These are phyloP conservation scores for Porogramme epimiltina DNA, from an alignment of 1,284 basidiomycete genomes.

Conservation along the genomic window DNA sequence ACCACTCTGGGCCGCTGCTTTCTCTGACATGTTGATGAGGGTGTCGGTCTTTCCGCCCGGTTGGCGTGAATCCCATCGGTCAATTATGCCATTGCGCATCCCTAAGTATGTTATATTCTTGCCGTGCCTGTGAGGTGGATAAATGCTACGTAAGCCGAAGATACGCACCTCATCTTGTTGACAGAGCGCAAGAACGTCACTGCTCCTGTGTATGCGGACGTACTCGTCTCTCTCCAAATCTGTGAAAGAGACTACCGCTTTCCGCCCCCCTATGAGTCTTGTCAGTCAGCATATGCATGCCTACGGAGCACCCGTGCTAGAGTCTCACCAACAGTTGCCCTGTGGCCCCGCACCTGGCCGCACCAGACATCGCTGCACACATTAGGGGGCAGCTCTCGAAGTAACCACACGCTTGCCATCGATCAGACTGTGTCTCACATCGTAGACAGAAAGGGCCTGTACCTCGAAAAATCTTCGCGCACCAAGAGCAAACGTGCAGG, in stretches of 20 bases:
- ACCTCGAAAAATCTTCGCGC: slow-evolving; percentile 7
- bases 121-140: background rate
- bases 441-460: background rate
- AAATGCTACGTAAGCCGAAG: no score
- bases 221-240: slow-evolving; percentile 12
- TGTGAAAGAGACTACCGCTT: slow-evolving; percentile 8
- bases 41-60: slow-evolving; percentile 5
- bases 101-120: slow-evolving; percentile 16
- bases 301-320: background rate
- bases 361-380: slow-evolving; percentile 17
- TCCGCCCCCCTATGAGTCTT: slow-evolving; percentile 6
- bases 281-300: background rate
- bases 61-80: slow-evolving; percentile 17
- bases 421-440: no score
- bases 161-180: slow-evolving; percentile 10
- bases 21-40: slow-evolving; percentile 33
- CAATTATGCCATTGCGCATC: slow-evolving; percentile 15
- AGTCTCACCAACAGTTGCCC: slow-evolving; percentile 13
- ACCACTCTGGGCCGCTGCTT: slow-evolving; percentile 27
- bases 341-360: slow-evolving; percentile 9
- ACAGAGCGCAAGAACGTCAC: slow-evolving; percentile 14
- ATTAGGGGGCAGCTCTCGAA: slow-evolving; percentile 15
- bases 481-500: slow-evolving; percentile 12
- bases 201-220: slow-evolving; percentile 5
- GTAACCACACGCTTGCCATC: slow-evolving; percentile 2